phyloP scores from a whole-genome alignment of 2,329 filamentous ascomycete species.

The Alternaria viburni region DNA sequence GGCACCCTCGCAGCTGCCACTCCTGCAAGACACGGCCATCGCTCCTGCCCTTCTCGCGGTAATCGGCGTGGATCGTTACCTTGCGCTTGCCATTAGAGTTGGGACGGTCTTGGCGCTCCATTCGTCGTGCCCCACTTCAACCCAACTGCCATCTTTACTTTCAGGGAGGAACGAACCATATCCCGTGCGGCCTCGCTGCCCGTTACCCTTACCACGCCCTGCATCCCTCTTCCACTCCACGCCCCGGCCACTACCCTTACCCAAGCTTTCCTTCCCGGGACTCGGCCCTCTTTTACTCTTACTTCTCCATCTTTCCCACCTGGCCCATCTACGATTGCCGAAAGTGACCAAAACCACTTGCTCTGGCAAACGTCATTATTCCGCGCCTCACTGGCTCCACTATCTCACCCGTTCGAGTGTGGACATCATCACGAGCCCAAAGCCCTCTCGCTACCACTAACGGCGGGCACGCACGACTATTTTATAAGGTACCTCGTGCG shows the following conservation, averaged over 20 bases:
- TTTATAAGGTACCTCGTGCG: background rate
- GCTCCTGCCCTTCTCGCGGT: background rate
- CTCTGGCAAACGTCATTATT: background rate
- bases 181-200: conserved; percentile 16
- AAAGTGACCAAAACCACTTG: background rate
- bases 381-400: conserved; percentile 13
- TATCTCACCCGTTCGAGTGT: conserved; percentile 24
- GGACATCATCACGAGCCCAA: conserved; percentile 8
- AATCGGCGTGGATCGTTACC: conserved; percentile 2
- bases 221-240: conserved; percentile 19
- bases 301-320: conserved; percentile 10
- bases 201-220: conserved; percentile 15
- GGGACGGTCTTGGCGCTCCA: conserved; percentile 24
- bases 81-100: conserved; percentile 26
- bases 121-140: conserved; percentile 32
- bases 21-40: conserved; percentile 2
- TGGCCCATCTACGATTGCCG: conserved; percentile 4
- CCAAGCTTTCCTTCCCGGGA: conserved; percentile 3
- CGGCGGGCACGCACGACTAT: background rate
- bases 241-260: conserved; percentile 18
- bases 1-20: conserved; percentile 17
- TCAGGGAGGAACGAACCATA: conserved; percentile 25
- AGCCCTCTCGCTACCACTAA: conserved; percentile 9
- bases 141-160: conserved; percentile 29
- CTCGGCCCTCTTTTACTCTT: conserved; percentile 2